Evolutionary conservation across 176 grass and related monocot species (phyloP).

Genomic region (Oryza glaberrima): DNA sequence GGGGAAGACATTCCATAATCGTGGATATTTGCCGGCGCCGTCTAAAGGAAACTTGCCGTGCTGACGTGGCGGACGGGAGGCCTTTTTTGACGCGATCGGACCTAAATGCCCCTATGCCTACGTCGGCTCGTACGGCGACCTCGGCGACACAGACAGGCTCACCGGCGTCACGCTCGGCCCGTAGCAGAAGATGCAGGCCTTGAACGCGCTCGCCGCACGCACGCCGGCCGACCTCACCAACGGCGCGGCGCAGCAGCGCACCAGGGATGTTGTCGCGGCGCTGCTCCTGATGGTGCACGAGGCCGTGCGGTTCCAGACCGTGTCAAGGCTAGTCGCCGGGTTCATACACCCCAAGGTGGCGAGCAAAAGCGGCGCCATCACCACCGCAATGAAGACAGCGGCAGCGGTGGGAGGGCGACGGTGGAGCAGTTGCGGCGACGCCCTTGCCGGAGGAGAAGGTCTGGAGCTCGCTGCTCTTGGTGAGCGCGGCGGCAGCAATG

Average conservation of each 20-base stretch:
- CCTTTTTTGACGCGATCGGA: too few species aligned
- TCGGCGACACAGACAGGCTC: not conserved
- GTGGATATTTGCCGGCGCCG: too few species aligned
- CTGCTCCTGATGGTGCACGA: slow-evolving; percentile 38
- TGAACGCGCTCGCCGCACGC: slow-evolving; percentile 17
- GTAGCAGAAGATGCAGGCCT: slow-evolving; percentile 11
- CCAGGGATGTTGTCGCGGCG: not conserved
- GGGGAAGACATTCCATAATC: too few species aligned
- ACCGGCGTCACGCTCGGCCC: not conserved
- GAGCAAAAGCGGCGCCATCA: not conserved
- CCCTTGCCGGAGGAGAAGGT: too few species aligned
- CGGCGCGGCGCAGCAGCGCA: not conserved
- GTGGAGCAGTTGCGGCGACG: too few species aligned
- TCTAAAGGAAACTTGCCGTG: too few species aligned
- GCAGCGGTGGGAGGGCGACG: too few species aligned
- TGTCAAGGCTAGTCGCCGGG: not conserved
- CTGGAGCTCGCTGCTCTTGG: too few species aligned
- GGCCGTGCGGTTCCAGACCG: not conserved
- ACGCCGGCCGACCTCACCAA: not conserved
- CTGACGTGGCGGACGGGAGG: too few species aligned
- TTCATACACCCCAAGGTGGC: slow-evolving; percentile 20
- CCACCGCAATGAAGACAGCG: not conserved
- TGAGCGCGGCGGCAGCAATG: too few species aligned
- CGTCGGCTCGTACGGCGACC: not conserved
- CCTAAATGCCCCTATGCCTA: too few species aligned